Evolutionary conservation across 164 flowering plant genomes (phyloP), one percentile per base, ranked within the genome.

Genomic region (Nymphaea thermarum): DNA sequence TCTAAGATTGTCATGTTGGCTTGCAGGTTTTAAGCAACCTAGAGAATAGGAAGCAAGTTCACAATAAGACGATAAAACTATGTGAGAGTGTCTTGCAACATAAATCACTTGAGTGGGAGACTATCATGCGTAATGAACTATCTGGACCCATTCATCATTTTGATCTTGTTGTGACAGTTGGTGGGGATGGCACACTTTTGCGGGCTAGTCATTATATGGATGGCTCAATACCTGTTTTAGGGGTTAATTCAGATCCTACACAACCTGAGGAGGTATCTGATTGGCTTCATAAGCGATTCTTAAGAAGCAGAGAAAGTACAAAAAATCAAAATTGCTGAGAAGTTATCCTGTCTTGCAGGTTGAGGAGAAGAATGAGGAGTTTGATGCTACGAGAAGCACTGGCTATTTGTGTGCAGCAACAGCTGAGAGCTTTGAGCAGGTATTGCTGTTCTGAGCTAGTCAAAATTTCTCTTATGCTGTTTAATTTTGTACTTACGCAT

Each of bases 181-280:
- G 98, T 71, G 98, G 98, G 45, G 98, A 93, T 84, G 98, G 98
- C 64, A 93, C 98, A 17, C 85, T 93, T 71, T 71, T 93, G 80
- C 92, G 83, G 51, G 94, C 96, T 65, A 91, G 97, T 77, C 98
- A 91, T 81, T 86, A 84, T 61, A 65, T 93, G 79, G 96, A 93
- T 77, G 89, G 82, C 74, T 82, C 87, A 3, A 69, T 91, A 78
- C 98, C 98, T 36, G 75, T 93, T 70, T 77, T 93, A 16, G 98
- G 98, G 6, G 97, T 93, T 61, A 93, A 93, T 75, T 93, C 98
- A 42, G 98, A 93, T 64, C 98, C 98, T 41, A 93, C 98, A 60
- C 83, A 76, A 73, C 74, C 65, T 44, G 79, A 86, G 62, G 98
- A 93, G 94, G 97, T 91, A 64, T 67, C 44, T 53, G 45, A n/a